Percentiles rank a stretch among this genome's conserved stretches.
Conservation (phyloP, 1,284 basidiomycete genomes). For the Acaromyces ingoldii region DNA sequence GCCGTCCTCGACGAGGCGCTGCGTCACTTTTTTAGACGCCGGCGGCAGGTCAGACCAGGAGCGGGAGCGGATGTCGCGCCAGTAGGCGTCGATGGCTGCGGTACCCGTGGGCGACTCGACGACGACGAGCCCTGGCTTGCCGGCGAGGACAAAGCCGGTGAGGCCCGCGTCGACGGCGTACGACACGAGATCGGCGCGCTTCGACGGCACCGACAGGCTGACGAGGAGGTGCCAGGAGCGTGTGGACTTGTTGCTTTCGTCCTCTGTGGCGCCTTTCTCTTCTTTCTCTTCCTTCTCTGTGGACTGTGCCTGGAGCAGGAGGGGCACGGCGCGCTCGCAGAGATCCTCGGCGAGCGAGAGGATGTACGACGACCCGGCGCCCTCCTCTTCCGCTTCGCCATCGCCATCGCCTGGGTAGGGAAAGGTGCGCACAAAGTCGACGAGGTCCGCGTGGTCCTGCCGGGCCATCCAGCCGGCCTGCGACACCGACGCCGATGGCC, state of each 20-base stretch:
- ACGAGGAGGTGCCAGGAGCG: constrained; percentile 39
- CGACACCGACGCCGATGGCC: too few species aligned
- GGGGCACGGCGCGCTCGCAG: constrained; percentile 10
- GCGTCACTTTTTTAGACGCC: constrained; percentile 35
- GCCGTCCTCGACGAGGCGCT: constrained; percentile 14
- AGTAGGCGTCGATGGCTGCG: constrained; percentile 17
- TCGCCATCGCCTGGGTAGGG: neutral
- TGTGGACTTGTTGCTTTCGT: neutral
- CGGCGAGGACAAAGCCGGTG: constrained; percentile 35
- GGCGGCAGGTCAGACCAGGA: constrained; percentile 33
- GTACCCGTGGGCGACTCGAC: constrained; percentile 25
- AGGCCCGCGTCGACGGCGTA: constrained; percentile 20
- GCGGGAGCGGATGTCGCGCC: constrained; percentile 24
- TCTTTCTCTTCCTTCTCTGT: neutral
- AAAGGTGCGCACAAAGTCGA: too few species aligned
- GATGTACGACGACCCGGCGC: constrained; percentile 6
- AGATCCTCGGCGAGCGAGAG: constrained; percentile 13
- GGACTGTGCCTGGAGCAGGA: constrained; percentile 9
- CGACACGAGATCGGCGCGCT: constrained; percentile 25
- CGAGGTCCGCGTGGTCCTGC: too few species aligned
- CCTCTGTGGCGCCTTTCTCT: neutral
- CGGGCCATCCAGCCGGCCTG: too few species aligned
- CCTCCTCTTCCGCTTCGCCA: constrained; percentile 4
- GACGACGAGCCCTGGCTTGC: constrained; percentile 37
- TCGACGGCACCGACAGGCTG: constrained; percentile 23